Percentiles rank a stretch among this genome's conserved stretches.
Conservation (phyloP, 164 flowering plant genomes). For the Berberis thunbergii region DNA sequence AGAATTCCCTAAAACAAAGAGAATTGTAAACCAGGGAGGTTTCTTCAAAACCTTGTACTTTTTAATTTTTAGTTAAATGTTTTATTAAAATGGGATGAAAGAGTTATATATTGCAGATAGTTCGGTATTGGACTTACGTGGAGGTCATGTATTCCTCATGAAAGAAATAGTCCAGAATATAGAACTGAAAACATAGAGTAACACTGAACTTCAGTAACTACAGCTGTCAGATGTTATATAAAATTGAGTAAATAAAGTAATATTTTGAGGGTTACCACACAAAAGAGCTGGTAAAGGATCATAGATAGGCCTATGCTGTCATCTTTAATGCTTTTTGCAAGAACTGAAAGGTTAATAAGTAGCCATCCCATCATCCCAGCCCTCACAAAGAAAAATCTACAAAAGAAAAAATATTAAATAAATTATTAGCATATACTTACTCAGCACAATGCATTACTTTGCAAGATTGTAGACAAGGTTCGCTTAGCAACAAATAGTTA, state of each 20-base stretch:
- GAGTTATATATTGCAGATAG: not conserved
- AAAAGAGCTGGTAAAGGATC: constrained; percentile 83
- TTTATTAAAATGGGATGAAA: too few relatives aligned
- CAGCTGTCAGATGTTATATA: not conserved
- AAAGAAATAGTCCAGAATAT: constrained; percentile 78
- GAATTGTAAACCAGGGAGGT: too few relatives aligned
- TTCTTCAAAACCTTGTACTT: too few relatives aligned
- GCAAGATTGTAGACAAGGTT: not conserved
- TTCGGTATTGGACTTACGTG: constrained; percentile 57
- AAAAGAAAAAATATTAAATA: constrained; percentile 11
- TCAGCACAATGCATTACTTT: not conserved
- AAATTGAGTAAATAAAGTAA: not conserved
- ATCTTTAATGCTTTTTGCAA: constrained; percentile 61
- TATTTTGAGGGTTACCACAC: constrained; percentile 37
- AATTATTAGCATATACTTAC: not conserved
- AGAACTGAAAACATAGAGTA: constrained; percentile 46
- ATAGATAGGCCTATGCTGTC: constrained; percentile 51
- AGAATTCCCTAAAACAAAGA: too few relatives aligned
- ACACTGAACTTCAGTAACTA: constrained; percentile 11
- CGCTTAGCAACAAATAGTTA: too few relatives aligned
- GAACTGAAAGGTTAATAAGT: constrained; percentile 83
- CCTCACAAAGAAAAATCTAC: constrained; percentile 97
- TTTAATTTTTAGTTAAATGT: too few relatives aligned
- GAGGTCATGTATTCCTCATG: constrained; percentile 98
- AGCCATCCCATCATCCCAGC: constrained; percentile 99